Base-by-base conservation (phyloP, 2,329 filamentous ascomycete genomes). In the Stemphylium lycopersici region DNA sequence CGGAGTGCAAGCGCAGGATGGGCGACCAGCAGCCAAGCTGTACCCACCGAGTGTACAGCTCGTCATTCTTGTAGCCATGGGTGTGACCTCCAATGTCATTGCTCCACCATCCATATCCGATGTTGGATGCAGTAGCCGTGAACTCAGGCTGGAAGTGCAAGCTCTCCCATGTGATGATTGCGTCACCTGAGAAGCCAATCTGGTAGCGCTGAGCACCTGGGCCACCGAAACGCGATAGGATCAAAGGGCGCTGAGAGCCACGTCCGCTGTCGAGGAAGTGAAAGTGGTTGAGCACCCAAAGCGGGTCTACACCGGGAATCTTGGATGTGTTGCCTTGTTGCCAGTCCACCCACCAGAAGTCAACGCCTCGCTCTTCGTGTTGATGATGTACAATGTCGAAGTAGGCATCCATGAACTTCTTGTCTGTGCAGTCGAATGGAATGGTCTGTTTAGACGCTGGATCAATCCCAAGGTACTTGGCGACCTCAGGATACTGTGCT, bases 301-400 rank as follows among this genome's bases (percentile, higher is more conserved):
- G 74, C 0, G 86, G 86, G 66, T 88, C 86, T 2, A 88, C 74
- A 1, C 84, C 84, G 0, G 79, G 80, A 5, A 87, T 77, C 31
- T 78, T 77, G 1, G 84, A 84, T 51, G 78, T 75, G 2, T 76
- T 72, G 1, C 86, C 86, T 67, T 88, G 86, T 68, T 88, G 86
- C 85, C 85, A 88, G 66, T 88, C 86, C 24, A 87, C 79, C 86
- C 86, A 88, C 84, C 84, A 87, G 52, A 88, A 87, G 63, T 88
- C 85, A 18, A 81, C 78, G 1, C 83, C 85, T 7, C 83, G 74
- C 1, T 80, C 75, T 56, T 88, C 85, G 24, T 87, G 75, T 12
- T 77, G 73, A 11, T 80, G 77, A 52, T 87, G 83, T 4, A 88
- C 76, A 2, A 86, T 79, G 43, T 81, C 78, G 39, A 87, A 80